Base-by-base conservation (phyloP, 2,329 filamentous ascomycete genomes). In the Apiospora kogelbergensis region DNA sequence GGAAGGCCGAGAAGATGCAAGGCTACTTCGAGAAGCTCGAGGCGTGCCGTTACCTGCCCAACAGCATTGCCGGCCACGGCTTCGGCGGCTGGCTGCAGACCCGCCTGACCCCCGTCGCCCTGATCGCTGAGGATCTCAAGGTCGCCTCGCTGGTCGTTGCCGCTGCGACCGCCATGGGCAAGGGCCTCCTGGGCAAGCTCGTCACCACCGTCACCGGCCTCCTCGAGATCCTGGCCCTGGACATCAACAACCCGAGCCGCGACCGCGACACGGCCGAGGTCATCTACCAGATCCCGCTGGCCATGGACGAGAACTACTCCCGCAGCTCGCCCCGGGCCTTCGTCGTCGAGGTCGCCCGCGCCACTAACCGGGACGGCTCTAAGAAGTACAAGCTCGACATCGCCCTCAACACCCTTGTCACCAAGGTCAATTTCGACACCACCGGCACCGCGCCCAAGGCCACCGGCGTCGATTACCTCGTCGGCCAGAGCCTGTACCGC, bases 301-400 rank as follows among this genome's bases (percentile, higher is more conserved):
- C 82, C 0, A 83, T 84, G 45, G 76, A 66, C 42, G 65, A 69
- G 65, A 75, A 79, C 9, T 78, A 77, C 45, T 80, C 80, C 65
- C 84, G 85, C 15, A 83, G 78, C 37, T 83, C 84, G 13, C 80
- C 86, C n/a, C 84, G 85, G 37, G 83, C 87, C 53, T 86, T 86
- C 70, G 77, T 89, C 33, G 74, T 86, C 68, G 79, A 81, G 57
- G 83, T 84, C n/a, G 81, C 81, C n/a, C 83, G 83, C 68, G 85
- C 84, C 6, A 80, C 79, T 70, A 83, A 83, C 73, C 69, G 72
- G 5, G 81, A 87, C 70, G 85, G 85, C 40, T 71, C 70, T 57
- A 72, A 70, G 71, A 85, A 84, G 70, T 67, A 85, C 84, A 73
- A 81, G 74, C 72, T 79, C 68, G 70, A 78, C 71, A 74, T 79